A percentile compares a stretch with the other conserved stretches of the same genome.
phyloP scores from a whole-genome alignment of 2,329 filamentous ascomycete species.

The Davidsoniella eucalypti region DNA sequence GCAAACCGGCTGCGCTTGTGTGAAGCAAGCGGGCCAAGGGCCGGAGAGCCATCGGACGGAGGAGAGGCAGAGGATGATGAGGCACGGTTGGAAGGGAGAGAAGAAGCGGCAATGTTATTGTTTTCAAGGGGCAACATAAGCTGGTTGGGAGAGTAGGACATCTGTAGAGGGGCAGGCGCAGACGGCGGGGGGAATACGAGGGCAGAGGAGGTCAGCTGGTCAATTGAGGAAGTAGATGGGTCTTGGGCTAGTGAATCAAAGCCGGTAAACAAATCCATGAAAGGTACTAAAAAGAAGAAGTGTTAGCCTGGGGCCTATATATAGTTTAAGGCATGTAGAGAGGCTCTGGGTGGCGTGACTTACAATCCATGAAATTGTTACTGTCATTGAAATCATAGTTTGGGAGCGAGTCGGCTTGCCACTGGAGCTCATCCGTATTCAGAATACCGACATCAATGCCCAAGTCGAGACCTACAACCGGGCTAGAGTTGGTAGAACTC shows the following conservation, averaged over 20 bases:
- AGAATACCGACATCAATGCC: constrained; percentile 2
- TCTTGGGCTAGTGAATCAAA: constrained; percentile 6
- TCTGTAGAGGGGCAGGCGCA: constrained; percentile 3
- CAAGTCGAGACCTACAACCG: constrained; percentile 4
- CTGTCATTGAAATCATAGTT: not conserved
- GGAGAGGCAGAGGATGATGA: constrained; percentile 6
- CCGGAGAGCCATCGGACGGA: not conserved
- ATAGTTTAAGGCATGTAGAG: not conserved
- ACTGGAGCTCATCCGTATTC: not conserved
- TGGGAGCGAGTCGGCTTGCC: not conserved
- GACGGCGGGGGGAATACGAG: constrained; percentile 6
- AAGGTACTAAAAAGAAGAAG: not conserved
- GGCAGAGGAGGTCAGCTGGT: constrained; percentile 4
- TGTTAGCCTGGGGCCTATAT: constrained; percentile 2
- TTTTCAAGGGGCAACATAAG: not conserved
- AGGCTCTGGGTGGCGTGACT: not conserved
- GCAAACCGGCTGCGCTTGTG: constrained; percentile 6
- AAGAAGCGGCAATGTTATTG: not conserved
- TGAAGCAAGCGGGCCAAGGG: not conserved
- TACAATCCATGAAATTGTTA: constrained; percentile 6
- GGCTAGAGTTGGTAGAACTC: constrained; percentile 8
- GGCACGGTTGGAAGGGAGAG: not conserved
- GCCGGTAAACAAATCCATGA: constrained; percentile 1
- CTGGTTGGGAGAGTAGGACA: constrained; percentile 1
- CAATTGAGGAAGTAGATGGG: not conserved